Percentiles rank a stretch among this genome's conserved stretches.
phyloP scores from a whole-genome alignment of 768 basidiomycete species.

The Postia placenta region DNA sequence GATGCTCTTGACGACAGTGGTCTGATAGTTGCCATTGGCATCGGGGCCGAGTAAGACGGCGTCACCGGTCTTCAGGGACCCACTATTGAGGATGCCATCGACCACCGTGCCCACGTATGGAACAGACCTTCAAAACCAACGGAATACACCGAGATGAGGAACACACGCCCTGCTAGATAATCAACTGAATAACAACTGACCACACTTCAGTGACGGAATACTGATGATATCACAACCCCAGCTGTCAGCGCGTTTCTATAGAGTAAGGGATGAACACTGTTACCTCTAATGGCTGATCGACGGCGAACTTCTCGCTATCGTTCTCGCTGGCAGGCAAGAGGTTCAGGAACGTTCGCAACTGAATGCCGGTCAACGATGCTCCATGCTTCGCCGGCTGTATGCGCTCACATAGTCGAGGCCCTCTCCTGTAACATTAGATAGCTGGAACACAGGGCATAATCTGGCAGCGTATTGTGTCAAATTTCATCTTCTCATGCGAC shows the following conservation, averaged over 20 bases:
- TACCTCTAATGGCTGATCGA: conserved; percentile 78
- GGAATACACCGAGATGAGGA: no score
- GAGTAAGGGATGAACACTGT: no score
- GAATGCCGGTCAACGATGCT: neutral
- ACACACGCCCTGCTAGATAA: no score
- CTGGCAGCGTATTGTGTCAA: no score
- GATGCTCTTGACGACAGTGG: conserved; percentile 81
- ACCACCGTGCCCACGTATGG: conserved; percentile 83
- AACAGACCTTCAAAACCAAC: conserved; percentile 43
- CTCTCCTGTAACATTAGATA: conserved; percentile 94
- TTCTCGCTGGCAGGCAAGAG: conserved; percentile 83
- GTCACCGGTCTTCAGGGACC: conserved; percentile 73
- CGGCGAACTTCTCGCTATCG: conserved; percentile 74
- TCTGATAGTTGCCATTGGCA: conserved; percentile 81
- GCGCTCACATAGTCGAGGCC: conserved; percentile 67
- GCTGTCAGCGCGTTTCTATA: neutral
- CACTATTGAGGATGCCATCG: conserved; percentile 78
- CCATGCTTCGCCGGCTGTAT: neutral
- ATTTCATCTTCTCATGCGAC: no score
- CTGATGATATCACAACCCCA: conserved; percentile 27
- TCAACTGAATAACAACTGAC: no score
- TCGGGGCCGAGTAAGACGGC: conserved; percentile 86
- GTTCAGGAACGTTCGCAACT: conserved; percentile 89
- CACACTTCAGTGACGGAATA: conserved; percentile 84
- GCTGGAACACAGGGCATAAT: conserved; percentile 84